Evolutionary conservation across 2,329 filamentous ascomycete species (phyloP), one percentile per base, ranked within the genome.

Genomic region (Xylariaceae sp.): DNA sequence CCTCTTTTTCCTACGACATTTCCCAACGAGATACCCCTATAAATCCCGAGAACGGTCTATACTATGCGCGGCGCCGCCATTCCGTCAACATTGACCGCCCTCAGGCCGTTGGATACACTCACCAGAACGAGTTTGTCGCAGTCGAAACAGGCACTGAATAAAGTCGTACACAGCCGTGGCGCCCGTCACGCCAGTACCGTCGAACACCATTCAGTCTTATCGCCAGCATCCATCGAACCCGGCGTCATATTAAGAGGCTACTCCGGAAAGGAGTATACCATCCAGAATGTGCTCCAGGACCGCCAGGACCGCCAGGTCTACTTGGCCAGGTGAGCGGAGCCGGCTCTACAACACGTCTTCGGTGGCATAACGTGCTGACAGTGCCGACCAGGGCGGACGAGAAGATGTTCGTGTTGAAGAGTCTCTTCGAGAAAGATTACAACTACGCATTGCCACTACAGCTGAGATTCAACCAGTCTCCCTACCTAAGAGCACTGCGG

Each of bases 401-500:
- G 55, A 65, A 69, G 63, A 67, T 63, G 62, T 70, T 67, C 31
- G 67, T 70, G 19, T 51, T 70, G 59, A 70, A 70, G 63, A 70
- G 63, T 50, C 65, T 70, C 31, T 65, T 68, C 54, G 64, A 65
- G 55, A 65, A 64, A 41, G 67, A 70, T 46, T 70, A 68, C 63
- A 68, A 68, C 42, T 69, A 70, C 60, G 65, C 67, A 35, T 58
- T 70, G 42, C 65, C 67, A 40, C 51, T 70, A 29, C 67, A 70
- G 50, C 52, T 67, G 40, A 64, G 65, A 51, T 64, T 69, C 51
- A 63, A 64, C 37, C 62, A 61, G 40, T 70, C 66, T 53, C 70
- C 68, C 31, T 70, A 74, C 60, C 57, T 75, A 47, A 69, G 73
- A 37, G 66, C 70, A 3, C 53, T 71, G 19, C 63, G 70, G 43